Evolutionary conservation across 176 grass and related monocot genomes (phyloP).

Genomic region (Zea luxurians): DNA sequence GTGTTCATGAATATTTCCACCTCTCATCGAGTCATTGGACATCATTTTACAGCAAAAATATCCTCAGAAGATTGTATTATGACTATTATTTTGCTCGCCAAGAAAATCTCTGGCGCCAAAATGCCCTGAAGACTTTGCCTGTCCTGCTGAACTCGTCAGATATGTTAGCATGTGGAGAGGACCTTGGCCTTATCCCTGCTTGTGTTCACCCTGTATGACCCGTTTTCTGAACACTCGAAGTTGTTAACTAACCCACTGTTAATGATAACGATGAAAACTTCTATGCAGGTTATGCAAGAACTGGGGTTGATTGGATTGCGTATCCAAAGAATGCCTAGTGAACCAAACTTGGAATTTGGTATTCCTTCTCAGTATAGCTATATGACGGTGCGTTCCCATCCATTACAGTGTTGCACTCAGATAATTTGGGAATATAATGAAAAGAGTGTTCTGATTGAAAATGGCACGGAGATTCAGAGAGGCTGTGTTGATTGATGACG

Average conservation of each 20-base stretch:
- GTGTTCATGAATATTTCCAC: constrained; percentile 15
- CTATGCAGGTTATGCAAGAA: constrained; percentile 94
- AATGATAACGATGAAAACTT: constrained; percentile 36
- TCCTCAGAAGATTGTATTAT: constrained; percentile 86
- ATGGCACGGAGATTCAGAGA: background rate
- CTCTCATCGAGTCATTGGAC: background rate
- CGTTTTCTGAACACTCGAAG: constrained; percentile 27
- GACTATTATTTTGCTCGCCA: constrained; percentile 96
- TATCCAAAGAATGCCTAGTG: constrained; percentile 99
- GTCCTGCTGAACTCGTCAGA: constrained; percentile 89
- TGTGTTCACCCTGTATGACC: constrained; percentile 95
- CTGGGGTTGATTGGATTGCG: constrained; percentile 91
- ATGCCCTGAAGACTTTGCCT: constrained; percentile 97
- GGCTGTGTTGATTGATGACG: constrained; percentile 8
- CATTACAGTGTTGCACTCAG: background rate
- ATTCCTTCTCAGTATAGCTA: constrained; percentile 92
- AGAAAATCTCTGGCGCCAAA: constrained; percentile 91
- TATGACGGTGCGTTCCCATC: constrained; percentile 75
- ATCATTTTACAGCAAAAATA: constrained; percentile 87
- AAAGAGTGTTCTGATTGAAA: background rate
- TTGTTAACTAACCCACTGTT: constrained; percentile 27
- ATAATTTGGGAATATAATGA: constrained; percentile 26
- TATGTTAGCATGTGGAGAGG: constrained; percentile 99
- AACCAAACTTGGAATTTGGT: constrained; percentile 78
- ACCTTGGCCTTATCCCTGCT: constrained; percentile 96